Conservation (phyloP, 2,329 filamentous ascomycete genomes). For the Xylariaceae sp. region DNA sequence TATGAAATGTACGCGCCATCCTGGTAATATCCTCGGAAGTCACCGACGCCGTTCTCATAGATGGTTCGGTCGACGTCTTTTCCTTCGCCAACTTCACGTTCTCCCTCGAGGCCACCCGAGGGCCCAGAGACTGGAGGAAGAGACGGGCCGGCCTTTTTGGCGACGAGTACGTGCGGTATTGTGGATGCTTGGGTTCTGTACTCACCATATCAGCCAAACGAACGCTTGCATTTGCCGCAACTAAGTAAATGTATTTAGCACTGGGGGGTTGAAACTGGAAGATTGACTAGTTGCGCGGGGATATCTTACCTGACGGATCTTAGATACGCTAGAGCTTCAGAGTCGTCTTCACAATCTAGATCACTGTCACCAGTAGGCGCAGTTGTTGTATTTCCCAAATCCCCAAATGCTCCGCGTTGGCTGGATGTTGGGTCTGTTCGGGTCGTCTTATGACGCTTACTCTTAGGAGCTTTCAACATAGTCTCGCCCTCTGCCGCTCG, state of each 20-base stretch:
- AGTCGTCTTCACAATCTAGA: slow-evolving; percentile 62
- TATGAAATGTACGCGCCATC: slow-evolving; percentile 81
- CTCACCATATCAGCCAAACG: slow-evolving; percentile 57
- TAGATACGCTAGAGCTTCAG: slow-evolving; percentile 64
- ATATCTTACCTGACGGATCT: slow-evolving; percentile 63
- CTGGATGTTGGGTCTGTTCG: slow-evolving; percentile 59
- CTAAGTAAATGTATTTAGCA: slow-evolving; percentile 36
- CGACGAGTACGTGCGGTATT: slow-evolving; percentile 75
- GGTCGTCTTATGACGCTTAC: slow-evolving; percentile 32
- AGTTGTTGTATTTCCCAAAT: slow-evolving; percentile 52
- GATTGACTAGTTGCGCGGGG: background rate
- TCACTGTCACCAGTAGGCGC: slow-evolving; percentile 48
- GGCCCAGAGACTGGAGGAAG: slow-evolving; percentile 47
- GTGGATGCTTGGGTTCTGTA: slow-evolving; percentile 75
- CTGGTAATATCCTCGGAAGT: slow-evolving; percentile 70
- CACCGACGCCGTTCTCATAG: slow-evolving; percentile 57
- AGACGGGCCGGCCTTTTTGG: slow-evolving; percentile 62
- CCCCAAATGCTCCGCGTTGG: slow-evolving; percentile 65
- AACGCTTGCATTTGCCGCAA: slow-evolving; percentile 33
- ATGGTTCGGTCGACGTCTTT: slow-evolving; percentile 49
- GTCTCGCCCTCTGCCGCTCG: slow-evolving; percentile 34
- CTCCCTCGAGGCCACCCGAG: slow-evolving; percentile 41
- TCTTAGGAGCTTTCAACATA: slow-evolving; percentile 26
- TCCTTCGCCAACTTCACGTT: slow-evolving; percentile 40
- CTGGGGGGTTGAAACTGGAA: slow-evolving; percentile 16